A percentile compares a stretch with the other conserved stretches of the same genome.
phyloP scores from a whole-genome alignment of 1,284 basidiomycete genomes.

The Fomitopsis palustris region DNA sequence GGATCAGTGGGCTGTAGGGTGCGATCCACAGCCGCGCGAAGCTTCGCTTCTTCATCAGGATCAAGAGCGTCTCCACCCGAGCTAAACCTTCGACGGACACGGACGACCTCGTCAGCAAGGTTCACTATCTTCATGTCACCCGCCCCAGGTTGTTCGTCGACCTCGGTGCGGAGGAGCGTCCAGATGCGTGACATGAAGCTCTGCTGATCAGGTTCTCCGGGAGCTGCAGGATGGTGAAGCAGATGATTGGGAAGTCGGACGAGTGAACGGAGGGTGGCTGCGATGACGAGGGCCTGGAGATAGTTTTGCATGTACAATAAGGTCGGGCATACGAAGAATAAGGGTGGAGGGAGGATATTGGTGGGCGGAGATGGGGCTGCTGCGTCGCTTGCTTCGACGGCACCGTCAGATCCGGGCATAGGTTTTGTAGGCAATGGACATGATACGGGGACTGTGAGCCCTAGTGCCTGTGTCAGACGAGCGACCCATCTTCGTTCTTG shows the following conservation, averaged over 20 bases:
- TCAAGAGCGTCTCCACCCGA: conserved; percentile 18
- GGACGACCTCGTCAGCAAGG: conserved; percentile 68
- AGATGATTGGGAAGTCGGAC: conserved; percentile 35
- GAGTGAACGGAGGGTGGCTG: conserved; percentile 56
- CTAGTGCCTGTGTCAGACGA: conserved; percentile 46
- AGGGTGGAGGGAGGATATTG: conserved; percentile 55
- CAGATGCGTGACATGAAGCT: conserved; percentile 57
- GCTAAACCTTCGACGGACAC: conserved; percentile 26
- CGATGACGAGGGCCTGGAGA: conserved; percentile 66
- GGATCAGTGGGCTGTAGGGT: conserved; percentile 59
- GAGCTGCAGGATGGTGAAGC: not conserved
- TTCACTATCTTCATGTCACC: conserved; percentile 54
- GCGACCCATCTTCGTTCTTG: conserved; percentile 35
- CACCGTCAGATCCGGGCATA: conserved; percentile 5
- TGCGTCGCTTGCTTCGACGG: conserved; percentile 10
- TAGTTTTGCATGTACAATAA: conserved; percentile 63
- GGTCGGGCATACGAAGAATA: conserved; percentile 52
- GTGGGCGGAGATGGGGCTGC: not conserved
- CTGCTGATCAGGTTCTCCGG: conserved; percentile 16
- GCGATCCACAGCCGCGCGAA: conserved; percentile 58
- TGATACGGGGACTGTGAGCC: conserved; percentile 40
- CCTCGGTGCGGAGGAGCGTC: conserved; percentile 57
- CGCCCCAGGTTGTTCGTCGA: conserved; percentile 40
- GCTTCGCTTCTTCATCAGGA: conserved; percentile 40
- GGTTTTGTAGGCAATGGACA: conserved; percentile 36